These are phyloP conservation scores for Psilocybe cubensis DNA, from an alignment of 768 basidiomycete species.

Conservation along the genomic window DNA sequence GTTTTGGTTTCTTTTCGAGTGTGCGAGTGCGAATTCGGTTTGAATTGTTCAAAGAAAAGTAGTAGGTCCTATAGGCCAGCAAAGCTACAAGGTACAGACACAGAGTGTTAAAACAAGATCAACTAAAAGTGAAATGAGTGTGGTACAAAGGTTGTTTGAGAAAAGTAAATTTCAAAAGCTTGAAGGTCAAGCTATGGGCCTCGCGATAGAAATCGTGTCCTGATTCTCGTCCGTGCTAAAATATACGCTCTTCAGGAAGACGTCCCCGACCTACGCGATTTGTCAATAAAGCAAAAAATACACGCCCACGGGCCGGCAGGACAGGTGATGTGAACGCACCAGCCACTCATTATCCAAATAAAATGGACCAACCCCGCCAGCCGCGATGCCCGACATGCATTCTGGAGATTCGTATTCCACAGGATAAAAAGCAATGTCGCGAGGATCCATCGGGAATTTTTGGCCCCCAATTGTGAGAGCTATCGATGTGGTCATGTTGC, in stretches of 20 bases:
- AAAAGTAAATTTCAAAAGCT: neutral
- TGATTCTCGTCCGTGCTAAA: conserved; percentile 63
- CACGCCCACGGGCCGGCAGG: neutral
- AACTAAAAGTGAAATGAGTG: neutral
- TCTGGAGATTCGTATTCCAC: conserved; percentile 58
- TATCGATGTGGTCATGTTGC: conserved; percentile 45
- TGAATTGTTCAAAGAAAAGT: neutral
- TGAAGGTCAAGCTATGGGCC: neutral
- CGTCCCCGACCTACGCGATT: conserved; percentile 38
- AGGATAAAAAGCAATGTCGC: conserved; percentile 62
- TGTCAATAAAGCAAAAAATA: neutral
- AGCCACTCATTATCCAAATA: conserved; percentile 28
- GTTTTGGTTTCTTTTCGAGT: neutral
- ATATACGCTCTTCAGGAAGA: conserved; percentile 79
- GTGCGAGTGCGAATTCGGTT: neutral
- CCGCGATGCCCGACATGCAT: conserved; percentile 73
- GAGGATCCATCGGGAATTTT: conserved; percentile 59
- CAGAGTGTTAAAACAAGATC: neutral
- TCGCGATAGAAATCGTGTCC: conserved; percentile 63
- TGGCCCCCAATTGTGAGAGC: conserved; percentile 51
- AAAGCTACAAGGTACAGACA: neutral
- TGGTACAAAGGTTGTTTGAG: neutral
- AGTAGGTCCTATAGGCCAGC: neutral
- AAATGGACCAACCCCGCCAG: conserved; percentile 53
- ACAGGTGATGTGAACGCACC: neutral